Percentiles rank a stretch among this genome's conserved stretches.
Conservation (phyloP, 2,329 filamentous ascomycete genomes). For the Alternaria postmessia region DNA sequence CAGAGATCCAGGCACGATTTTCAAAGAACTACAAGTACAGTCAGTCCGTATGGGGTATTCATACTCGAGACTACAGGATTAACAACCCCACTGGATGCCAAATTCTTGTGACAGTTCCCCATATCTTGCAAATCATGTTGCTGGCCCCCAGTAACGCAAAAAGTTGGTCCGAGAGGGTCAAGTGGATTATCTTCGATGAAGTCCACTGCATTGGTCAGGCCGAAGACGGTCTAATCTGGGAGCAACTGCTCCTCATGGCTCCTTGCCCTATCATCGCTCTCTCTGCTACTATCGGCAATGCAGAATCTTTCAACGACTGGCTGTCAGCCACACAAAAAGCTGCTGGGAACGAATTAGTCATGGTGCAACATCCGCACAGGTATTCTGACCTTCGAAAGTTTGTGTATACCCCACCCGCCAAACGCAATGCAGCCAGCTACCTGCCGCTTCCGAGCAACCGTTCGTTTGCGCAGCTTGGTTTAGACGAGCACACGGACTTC, state of each 20-base stretch:
- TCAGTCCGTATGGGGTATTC: slow-evolving; percentile 79
- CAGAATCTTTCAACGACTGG: slow-evolving; percentile 74
- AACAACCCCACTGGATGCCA: slow-evolving; percentile 78
- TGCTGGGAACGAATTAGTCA: slow-evolving; percentile 70
- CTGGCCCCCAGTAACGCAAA: slow-evolving; percentile 69
- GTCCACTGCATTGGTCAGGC: slow-evolving; percentile 81
- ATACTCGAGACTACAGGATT: slow-evolving; percentile 77
- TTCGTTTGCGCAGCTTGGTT: slow-evolving; percentile 53
- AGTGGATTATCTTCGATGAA: slow-evolving; percentile 83
- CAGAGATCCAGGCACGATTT: slow-evolving; percentile 78
- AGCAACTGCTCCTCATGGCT: slow-evolving; percentile 76
- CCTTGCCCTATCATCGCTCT: slow-evolving; percentile 81
- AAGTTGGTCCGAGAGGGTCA: slow-evolving; percentile 73
- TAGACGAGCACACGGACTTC: slow-evolving; percentile 62
- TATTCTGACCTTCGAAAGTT: slow-evolving; percentile 85
- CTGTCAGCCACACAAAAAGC: slow-evolving; percentile 69
- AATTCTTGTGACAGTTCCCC: slow-evolving; percentile 78
- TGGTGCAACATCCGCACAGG: slow-evolving; percentile 72
- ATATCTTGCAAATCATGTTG: slow-evolving; percentile 82
- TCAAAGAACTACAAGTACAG: slow-evolving; percentile 68
- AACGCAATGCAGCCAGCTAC: slow-evolving; percentile 53
- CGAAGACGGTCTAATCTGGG: slow-evolving; percentile 80
- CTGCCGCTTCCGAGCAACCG: slow-evolving; percentile 56
- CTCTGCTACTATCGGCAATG: slow-evolving; percentile 82
- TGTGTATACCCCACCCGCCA: slow-evolving; percentile 63